Evolutionary conservation across 306 rosid genomes (phyloP).

Genomic region (Vigna hirtella): DNA sequence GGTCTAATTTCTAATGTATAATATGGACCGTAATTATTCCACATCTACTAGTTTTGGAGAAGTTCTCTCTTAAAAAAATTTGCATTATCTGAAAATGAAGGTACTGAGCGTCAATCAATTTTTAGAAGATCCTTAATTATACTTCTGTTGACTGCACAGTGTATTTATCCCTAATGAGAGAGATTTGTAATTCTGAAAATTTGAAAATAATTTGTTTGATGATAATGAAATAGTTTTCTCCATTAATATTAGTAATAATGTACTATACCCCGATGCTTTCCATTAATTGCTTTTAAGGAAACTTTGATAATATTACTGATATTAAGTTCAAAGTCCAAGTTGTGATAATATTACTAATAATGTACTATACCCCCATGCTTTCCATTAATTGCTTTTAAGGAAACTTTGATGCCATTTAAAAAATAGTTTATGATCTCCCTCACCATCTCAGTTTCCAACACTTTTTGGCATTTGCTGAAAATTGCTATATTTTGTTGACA

Average conservation of each 20-base stretch:
- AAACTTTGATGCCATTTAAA: neutral
- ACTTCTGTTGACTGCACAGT: neutral
- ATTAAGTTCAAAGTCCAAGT: no score
- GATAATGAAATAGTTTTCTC: constrained; percentile 18
- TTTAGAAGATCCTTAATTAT: constrained; percentile 3
- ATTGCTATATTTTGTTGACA: constrained; percentile 52
- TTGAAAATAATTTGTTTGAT: constrained; percentile 14
- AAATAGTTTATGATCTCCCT: neutral
- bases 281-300: neutral
- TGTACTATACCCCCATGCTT: neutral
- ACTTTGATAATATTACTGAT: neutral
- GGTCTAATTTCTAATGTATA: neutral
- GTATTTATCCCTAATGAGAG: constrained; percentile 6
- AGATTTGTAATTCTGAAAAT: constrained; percentile 9
- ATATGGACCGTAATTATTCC: neutral
- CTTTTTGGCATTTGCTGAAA: constrained; percentile 39
- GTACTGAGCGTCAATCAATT: no score
- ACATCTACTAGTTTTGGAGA: constrained; percentile 2
- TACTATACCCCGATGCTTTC: neutral
- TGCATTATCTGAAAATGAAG: neutral
- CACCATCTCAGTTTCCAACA: constrained; percentile 6
- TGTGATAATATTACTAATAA: neutral
- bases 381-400: neutral
- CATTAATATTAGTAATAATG: no score
- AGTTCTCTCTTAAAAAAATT: neutral